Conservation (phyloP, 106 monocot species). For the Allium cepa region DNA sequence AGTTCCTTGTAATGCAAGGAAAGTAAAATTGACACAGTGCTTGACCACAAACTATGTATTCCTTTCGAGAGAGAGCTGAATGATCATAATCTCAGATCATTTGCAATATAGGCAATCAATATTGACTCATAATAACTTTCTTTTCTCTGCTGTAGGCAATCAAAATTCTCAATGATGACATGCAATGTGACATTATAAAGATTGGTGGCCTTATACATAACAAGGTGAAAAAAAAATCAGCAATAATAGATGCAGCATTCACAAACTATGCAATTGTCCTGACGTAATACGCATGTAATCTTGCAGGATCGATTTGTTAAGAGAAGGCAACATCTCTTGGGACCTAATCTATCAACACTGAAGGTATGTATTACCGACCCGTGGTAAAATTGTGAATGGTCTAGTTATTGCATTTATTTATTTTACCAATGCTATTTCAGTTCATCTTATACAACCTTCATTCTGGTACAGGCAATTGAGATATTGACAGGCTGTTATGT, state of each 20-base stretch:
- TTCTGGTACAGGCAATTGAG: conserved; percentile 68
- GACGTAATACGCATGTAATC: no score
- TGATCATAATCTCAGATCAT: neutral
- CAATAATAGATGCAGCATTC: no score
- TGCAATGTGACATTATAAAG: conserved; percentile 94
- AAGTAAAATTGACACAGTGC: no score
- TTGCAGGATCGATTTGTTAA: conserved; percentile 93
- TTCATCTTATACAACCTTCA: conserved; percentile 3
- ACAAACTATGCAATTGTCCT: no score
- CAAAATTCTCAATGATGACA: conserved; percentile 92
- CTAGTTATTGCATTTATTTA: no score
- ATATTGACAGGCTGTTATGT: conserved; percentile 99
- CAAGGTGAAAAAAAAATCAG: conserved; percentile 39
- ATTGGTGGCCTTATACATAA: conserved; percentile 78
- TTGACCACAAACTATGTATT: neutral
- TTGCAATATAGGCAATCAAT: no score
- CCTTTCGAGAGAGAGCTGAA: neutral
- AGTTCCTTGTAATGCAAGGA: no score
- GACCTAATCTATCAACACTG: conserved; percentile 83
- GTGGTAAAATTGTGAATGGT: neutral
- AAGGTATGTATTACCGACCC: conserved; percentile 34
- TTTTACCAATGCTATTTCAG: neutral
- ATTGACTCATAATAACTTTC: neutral
- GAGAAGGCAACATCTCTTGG: conserved; percentile 81
- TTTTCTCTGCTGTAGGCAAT: conserved; percentile 54